Percentiles rank a stretch among this genome's conserved stretches.
Conservation (phyloP, 2,329 filamentous ascomycete genomes). For the Paecilomyces niveus region DNA sequence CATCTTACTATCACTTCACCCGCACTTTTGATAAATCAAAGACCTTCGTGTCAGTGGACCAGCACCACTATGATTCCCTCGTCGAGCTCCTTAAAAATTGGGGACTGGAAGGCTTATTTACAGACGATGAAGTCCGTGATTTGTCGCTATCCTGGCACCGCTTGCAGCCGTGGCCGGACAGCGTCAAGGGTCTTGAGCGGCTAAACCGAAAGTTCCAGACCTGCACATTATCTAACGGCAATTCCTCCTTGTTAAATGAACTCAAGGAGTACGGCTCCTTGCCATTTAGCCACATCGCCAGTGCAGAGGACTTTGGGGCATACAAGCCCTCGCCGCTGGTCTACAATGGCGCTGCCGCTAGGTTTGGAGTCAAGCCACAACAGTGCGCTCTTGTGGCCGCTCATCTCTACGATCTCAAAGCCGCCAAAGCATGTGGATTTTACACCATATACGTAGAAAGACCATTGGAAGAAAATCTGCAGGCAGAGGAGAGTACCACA, state of each 20-base stretch:
- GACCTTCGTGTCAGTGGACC: slow-evolving; percentile 63
- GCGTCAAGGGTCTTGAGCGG: slow-evolving; percentile 42
- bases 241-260: slow-evolving; percentile 53
- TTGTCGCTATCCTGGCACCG: slow-evolving; percentile 63
- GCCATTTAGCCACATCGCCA: slow-evolving; percentile 53
- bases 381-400: slow-evolving; percentile 69
- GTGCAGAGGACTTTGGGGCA: slow-evolving; percentile 57
- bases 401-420: slow-evolving; percentile 58
- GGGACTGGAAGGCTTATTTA: slow-evolving; percentile 53
- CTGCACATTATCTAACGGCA: slow-evolving; percentile 63
- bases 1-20: slow-evolving; percentile 58
- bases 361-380: slow-evolving; percentile 45
- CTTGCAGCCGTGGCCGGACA: slow-evolving; percentile 59
- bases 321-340: slow-evolving; percentile 62
- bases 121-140: slow-evolving; percentile 54
- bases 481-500: slow-evolving; percentile 41
- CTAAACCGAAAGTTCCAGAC: slow-evolving; percentile 50
- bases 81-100: slow-evolving; percentile 50
- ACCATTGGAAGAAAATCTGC: slow-evolving; percentile 54
- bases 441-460: slow-evolving; percentile 64
- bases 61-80: slow-evolving; percentile 62
- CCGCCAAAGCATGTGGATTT: slow-evolving; percentile 53
- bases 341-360: slow-evolving; percentile 57
- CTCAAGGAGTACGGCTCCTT: slow-evolving; percentile 50
- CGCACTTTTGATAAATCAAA: slow-evolving; percentile 26